Base-by-base conservation (phyloP, 345 rosid species). In the Dipteronia dyeriana region DNA sequence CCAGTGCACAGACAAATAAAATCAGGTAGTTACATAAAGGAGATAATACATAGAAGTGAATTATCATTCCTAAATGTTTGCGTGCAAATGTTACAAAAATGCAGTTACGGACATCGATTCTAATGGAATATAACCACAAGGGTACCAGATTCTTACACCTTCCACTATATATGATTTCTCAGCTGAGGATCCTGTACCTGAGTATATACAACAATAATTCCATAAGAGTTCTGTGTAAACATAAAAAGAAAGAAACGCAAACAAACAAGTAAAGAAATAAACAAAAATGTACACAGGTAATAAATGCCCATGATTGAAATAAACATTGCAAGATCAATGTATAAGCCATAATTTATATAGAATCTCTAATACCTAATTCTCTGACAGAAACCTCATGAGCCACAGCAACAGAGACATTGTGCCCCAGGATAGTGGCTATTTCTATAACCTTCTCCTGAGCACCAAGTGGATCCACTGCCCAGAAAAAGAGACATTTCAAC, bases 361-460 rank as follows among this genome's bases (percentile, higher is more conserved):
- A 59, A 8, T 8, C 63, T 59, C 63, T 59, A 1, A 64, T 78
- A 91, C 97, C 94, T 77, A 83, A 73, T 45, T 76, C 75, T 73
- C 39, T 19, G 9, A 47, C 38, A 76, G 80, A 81, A 80, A 89
- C 82, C 89, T 95, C 99, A 68, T 80, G 86, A 75, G 94, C 97
- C 71, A 91, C 93, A 53, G 94, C 92, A 53, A 95, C 97, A 29
- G 91, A 88, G 71, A 89, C 76, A 41, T 43, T 71, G 71, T 91
- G 86, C 64, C 93, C 97, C 67, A 95, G 82, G 66, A 82, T 81
- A 67, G 72, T 78, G 64, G 98, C 98, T 71, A 88, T 82, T 79
- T 89, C 85, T 70, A 95, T 47, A 64, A 91, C 94, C 82, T 82
- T 89, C 66, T 84, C 88, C 84, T 85, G 97, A 61, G 97, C 98